A percentile compares a stretch with the other conserved stretches of the same genome.
These are phyloP conservation scores for Pseudocercospora macadamiae DNA, from an alignment of 2,329 filamentous ascomycete genomes.

Conservation along the genomic window DNA sequence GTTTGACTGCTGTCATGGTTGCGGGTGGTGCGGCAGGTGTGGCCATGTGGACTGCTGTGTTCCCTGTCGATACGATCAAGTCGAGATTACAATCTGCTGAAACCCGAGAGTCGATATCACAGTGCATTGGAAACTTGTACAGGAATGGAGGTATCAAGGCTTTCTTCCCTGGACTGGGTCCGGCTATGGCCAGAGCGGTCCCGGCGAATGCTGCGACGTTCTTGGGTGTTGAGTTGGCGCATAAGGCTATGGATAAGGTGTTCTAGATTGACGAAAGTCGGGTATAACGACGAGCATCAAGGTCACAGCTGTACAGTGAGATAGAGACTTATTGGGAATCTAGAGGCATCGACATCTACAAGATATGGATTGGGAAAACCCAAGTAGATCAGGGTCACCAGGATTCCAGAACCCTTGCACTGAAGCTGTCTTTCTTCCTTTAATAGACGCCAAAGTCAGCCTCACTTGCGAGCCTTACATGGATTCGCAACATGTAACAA, in stretches of 20 bases:
- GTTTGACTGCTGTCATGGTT: constrained; percentile 77
- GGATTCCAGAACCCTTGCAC: no score
- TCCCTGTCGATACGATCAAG: constrained; percentile 97
- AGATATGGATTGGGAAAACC: no score
- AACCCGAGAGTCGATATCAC: constrained; percentile 77
- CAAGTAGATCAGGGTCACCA: no score
- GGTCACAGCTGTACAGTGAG: no score
- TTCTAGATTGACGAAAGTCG: constrained; percentile 61
- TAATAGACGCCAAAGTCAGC: no score
- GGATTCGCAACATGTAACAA: no score
- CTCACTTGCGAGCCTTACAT: no score
- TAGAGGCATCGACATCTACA: background rate
- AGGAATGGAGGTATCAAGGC: constrained; percentile 79
- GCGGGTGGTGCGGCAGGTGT: constrained; percentile 90
- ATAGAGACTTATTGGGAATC: background rate
- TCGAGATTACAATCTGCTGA: constrained; percentile 88
- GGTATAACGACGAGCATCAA: no score
- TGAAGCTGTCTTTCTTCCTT: no score
- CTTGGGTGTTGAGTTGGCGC: constrained; percentile 79
- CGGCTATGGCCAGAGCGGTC: constrained; percentile 87
- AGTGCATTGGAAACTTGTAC: constrained; percentile 82
- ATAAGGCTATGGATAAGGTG: constrained; percentile 77
- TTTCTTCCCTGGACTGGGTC: constrained; percentile 96
- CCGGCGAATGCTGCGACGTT: constrained; percentile 98
- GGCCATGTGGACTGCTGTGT: constrained; percentile 99